Evolutionary conservation across 1,284 basidiomycete genomes (phyloP), one percentile per base, ranked within the genome.

Genomic region (Sanguinoderma infundibulare): DNA sequence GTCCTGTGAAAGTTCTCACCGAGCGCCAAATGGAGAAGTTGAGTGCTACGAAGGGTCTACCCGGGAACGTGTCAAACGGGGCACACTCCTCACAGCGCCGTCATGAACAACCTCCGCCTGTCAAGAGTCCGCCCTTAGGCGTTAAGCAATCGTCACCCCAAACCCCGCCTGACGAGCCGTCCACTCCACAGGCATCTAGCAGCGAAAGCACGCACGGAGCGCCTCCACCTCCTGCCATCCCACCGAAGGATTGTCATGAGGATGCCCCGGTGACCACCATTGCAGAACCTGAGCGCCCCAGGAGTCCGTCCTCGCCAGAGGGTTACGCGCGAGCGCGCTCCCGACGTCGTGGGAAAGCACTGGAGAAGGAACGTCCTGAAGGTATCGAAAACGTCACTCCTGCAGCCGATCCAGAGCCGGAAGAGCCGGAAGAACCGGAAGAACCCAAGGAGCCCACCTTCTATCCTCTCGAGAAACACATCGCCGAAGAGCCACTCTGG

Each of bases 391-490:
- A 51, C 44, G 53, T 61, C 46, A 34, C 39, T 3, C 57, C 64
- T 1, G 63, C 63, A 4, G 35, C 62, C 17, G 59, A 60, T 39
- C 60, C 64, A 20, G 44, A 49, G 5, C 63, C 60, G 9, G 65
- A 57, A 30, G 63, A 63, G 22, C 59, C 47, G 15, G 61, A 57
- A 46, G 73, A 49, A 8, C 63, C 60, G 9, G 65, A 57, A 30
- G 63, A 63, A 24, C 59, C 47, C 10, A 62, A 57, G 49, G 73
- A 75, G 53, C 82, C 82, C 12, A 78, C 72, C 22, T 79, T 75
- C 52, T 86, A 85, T 67, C 82, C 84, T 0, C 74, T 92, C 42
- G 72, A 78, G 15, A 63, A 73, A 7, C 87, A 89, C 70, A 69
- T 92, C 28, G 69, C 79, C 2, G 72, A 85, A 42, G 76, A 81